These are phyloP conservation scores for Coelastrella sp. DNA, from an alignment of 139 green algal species.

Conservation along the genomic window DNA sequence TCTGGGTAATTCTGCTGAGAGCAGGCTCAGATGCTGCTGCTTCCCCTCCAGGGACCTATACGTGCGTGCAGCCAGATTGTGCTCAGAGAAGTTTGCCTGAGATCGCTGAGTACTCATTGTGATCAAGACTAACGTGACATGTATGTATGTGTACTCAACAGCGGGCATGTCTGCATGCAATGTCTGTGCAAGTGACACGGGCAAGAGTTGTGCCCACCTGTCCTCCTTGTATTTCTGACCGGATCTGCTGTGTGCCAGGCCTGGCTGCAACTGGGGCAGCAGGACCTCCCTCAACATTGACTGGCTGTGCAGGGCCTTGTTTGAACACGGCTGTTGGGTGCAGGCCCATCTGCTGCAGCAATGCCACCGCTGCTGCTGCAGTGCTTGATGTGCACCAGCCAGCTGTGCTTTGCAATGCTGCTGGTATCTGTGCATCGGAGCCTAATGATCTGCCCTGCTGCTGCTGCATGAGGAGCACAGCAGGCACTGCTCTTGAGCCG, in stretches of 20 bases:
- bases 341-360: slow-evolving; percentile 18
- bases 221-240: no score
- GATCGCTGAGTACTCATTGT: no score
- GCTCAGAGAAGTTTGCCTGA: no score
- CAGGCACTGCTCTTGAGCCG: not conserved
- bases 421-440: not conserved
- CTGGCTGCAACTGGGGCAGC: not conserved
- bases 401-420: not conserved
- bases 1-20: not conserved
- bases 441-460: not conserved
- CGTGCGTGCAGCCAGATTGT: no score
- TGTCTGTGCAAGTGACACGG: no score
- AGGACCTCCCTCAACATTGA: not conserved
- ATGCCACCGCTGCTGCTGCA: not conserved
- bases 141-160: no score
- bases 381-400: not conserved
- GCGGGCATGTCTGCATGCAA: no score
- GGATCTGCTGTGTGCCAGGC: not conserved
- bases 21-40: not conserved
- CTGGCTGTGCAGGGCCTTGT: not conserved
- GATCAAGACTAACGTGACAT: no score
- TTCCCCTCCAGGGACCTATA: no score
- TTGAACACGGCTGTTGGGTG: not conserved
- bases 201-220: no score
- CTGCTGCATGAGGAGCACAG: slow-evolving; percentile 34